These are phyloP conservation scores for Oryza australiensis DNA, from an alignment of 176 grass and related monocot genomes.

Conservation along the genomic window DNA sequence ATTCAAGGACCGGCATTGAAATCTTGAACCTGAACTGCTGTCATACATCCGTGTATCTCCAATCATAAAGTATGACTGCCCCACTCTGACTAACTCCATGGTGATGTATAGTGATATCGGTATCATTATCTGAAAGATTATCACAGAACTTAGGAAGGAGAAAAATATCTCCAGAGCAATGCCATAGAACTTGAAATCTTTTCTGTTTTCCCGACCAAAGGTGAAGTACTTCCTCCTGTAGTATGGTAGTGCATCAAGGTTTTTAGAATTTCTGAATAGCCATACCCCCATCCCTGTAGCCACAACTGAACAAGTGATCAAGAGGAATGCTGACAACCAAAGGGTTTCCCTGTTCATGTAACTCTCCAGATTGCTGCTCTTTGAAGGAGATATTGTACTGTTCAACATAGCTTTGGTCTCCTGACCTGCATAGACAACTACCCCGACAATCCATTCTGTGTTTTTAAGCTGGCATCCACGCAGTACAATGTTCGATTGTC, in stretches of 20 bases:
- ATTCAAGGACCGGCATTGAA: conserved; percentile 99
- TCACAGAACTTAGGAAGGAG: conserved; percentile 99
- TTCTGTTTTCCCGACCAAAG: conserved; percentile 70
- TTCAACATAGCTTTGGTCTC: conserved; percentile 99
- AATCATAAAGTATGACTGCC: conserved; percentile 99
- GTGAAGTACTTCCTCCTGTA: conserved; percentile 94
- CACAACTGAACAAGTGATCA: conserved; percentile 91
- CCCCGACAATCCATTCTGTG: conserved; percentile 88
- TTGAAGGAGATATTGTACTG: conserved; percentile 94
- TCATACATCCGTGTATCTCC: conserved; percentile 94
- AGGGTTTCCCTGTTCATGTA: conserved; percentile 99
- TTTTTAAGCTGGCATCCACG: conserved; percentile 98
- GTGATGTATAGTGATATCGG: conserved; percentile 99
- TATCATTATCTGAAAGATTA: conserved; percentile 99
- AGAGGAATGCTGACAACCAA: conserved; percentile 97
- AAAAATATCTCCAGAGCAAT: conserved; percentile 95
- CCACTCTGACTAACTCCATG: conserved; percentile 94
- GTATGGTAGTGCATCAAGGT: conserved; percentile 85
- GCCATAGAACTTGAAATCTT: conserved; percentile 93
- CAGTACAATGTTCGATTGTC: conserved; percentile 94
- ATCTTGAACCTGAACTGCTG: conserved; percentile 86
- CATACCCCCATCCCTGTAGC: conserved; percentile 97
- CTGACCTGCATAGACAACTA: conserved; percentile 97
- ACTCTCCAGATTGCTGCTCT: conserved; percentile 94
- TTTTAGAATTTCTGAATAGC: conserved; percentile 75